phyloP scores from a whole-genome alignment of 2,329 filamentous ascomycete species.

The Aspergillus glaucus region DNA sequence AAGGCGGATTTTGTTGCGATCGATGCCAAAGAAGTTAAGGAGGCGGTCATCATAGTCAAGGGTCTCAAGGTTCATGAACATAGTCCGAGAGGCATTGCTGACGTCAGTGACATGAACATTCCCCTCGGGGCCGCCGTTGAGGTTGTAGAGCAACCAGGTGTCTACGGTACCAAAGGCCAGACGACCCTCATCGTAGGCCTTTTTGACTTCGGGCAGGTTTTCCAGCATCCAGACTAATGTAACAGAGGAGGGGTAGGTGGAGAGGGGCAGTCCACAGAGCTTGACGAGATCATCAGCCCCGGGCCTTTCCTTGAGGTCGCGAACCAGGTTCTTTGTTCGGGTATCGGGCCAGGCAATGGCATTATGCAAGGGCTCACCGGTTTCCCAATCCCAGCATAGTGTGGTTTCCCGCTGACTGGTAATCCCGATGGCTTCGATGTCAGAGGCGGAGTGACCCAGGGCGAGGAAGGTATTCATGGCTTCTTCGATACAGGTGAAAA shows the following conservation, averaged over 20 bases:
- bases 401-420: constrained; percentile 89
- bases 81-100: constrained; percentile 82
- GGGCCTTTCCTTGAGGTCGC: constrained; percentile 63
- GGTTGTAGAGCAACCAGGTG: constrained; percentile 77
- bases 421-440: constrained; percentile 73
- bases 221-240: constrained; percentile 78
- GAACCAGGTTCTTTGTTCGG: constrained; percentile 66
- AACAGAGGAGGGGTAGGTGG: constrained; percentile 80
- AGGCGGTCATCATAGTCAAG: constrained; percentile 73
- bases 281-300: constrained; percentile 64
- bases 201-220: constrained; percentile 61
- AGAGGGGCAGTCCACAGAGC: constrained; percentile 74
- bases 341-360: constrained; percentile 91
- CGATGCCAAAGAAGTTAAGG: constrained; percentile 72
- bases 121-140: constrained; percentile 63
- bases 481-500: constrained; percentile 72
- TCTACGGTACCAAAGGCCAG: constrained; percentile 84
- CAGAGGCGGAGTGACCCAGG: constrained; percentile 59
- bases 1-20: constrained; percentile 63
- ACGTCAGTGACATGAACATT: constrained; percentile 75
- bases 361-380: constrained; percentile 73
- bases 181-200: constrained; percentile 68
- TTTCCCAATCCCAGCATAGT: constrained; percentile 74
- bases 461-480: constrained; percentile 65
- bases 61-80: constrained; percentile 87